Evolutionary conservation across 257 asterid genomes (phyloP), one percentile per base, ranked within the genome.

Genomic region (Jacaranda mimosifolia): DNA sequence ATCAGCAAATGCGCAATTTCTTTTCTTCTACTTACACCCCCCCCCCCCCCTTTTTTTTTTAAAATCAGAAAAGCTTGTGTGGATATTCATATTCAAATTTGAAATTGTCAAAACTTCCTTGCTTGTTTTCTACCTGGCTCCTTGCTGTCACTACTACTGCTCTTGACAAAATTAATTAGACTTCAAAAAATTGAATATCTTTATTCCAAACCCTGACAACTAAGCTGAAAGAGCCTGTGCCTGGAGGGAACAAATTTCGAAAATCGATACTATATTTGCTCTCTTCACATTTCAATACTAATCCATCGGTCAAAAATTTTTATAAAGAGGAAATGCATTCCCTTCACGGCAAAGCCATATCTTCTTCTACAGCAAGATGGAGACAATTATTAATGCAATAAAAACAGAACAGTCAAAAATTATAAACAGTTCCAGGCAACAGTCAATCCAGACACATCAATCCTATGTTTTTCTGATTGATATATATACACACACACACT

Each of bases 291-390:
- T 9, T 10, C 12, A 48, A 8, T 10, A 58, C 7, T 58, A 21
- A 18, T 58, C 63, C 38, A 21, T 52, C 58, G 14, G 4, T 67
- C 51, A 70, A 71, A 65, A 74, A 17, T 17, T 73, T 15, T 73
- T 4, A 12, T 19, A 11, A 36, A 35, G 46, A 42, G 39, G 39
- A 18, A 72, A 19, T 5, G 53, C 74, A 66, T 57, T 66, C 53
- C 45, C 65, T 43, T 53, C 79, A 81, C 74, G 84, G 64, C 78
- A 76, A 71, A 58, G 81, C 79, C 79, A 81, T 64, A 57, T 78
- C 73, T 63, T 15, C 9, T 63, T 18, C 48, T 35, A 62, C 48
- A 38, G 9, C 9, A 82, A 51, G 32, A 65, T 77, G 52, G 26
- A 32, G 18, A 65, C 79, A 62, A 26, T 26, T 26, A 46, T 62